phyloP scores from a whole-genome alignment of 495 filamentous ascomycete species.

The Cudoniella acicularis region DNA sequence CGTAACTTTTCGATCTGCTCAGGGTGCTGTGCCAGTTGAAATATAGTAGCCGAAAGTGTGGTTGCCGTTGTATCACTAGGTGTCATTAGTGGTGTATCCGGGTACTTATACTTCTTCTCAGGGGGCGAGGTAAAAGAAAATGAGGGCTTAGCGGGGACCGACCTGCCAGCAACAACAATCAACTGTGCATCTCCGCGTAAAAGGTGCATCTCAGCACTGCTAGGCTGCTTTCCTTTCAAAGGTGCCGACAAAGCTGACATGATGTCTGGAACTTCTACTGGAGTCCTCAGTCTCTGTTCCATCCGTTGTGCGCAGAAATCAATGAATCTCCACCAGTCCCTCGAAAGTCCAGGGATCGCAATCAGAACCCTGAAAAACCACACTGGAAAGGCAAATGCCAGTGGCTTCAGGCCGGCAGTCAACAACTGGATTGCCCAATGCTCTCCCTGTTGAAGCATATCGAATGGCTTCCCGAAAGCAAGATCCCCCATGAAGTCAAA shows the following conservation, averaged over 20 bases:
- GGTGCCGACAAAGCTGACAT: neutral
- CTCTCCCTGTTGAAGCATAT: slow-evolving; percentile 1
- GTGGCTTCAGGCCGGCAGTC: neutral
- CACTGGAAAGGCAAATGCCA: neutral
- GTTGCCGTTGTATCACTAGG: slow-evolving; percentile 4
- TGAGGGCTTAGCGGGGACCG: no score
- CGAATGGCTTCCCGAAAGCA: slow-evolving; percentile 35
- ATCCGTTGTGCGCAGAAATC: neutral
- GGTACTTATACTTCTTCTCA: no score
- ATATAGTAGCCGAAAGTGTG: neutral
- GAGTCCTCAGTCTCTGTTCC: neutral
- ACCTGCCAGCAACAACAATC: neutral
- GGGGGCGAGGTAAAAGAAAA: no score
- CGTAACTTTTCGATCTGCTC: neutral
- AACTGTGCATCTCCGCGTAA: neutral
- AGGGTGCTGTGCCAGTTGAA: neutral
- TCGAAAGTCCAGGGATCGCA: no score
- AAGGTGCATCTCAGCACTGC: slow-evolving; percentile 30
- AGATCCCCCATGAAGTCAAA: slow-evolving; percentile 29
- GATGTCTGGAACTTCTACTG: neutral
- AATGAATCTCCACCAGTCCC: neutral
- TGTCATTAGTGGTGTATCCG: no score
- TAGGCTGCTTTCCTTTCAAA: neutral
- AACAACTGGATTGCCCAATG: neutral
- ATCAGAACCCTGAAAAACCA: no score